Evolutionary conservation across 2,329 filamentous ascomycete genomes (phyloP).

Genomic region (Beauveria varroae): DNA sequence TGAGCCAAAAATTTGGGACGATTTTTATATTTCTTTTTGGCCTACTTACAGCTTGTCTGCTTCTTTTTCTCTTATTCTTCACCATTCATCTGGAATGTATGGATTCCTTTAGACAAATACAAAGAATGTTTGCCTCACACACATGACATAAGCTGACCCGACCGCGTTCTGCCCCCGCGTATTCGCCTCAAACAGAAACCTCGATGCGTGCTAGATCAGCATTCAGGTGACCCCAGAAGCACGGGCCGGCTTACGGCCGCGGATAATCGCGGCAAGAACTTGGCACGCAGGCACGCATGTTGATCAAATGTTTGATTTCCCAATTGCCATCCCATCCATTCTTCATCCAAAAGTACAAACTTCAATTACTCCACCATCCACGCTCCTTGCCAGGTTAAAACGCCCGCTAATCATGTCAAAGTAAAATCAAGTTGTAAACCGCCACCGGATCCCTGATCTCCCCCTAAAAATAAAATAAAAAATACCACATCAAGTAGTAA

Average conservation of each 20-base stretch:
- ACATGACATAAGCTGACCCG: neutral
- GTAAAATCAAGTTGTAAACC: neutral
- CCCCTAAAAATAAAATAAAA: neutral
- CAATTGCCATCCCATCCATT: too few species aligned
- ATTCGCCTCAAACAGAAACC: neutral
- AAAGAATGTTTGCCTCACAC: neutral
- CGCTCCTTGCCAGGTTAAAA: neutral
- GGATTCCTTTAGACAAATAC: neutral
- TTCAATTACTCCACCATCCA: neutral
- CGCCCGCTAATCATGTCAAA: constrained; percentile 11
- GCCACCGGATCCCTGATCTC: neutral
- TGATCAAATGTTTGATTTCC: neutral
- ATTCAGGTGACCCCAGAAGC: neutral
- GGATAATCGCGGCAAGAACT: neutral
- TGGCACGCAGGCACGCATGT: neutral
- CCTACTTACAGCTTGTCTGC: neutral
- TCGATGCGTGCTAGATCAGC: neutral
- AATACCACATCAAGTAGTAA: too few species aligned
- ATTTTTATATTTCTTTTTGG: neutral
- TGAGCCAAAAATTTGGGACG: neutral
- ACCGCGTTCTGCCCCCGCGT: neutral
- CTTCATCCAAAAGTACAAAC: neutral
- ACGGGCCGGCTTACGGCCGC: neutral
- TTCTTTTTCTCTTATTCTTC: neutral
- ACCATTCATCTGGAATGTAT: constrained; percentile 10